Percentiles rank a stretch among this genome's conserved stretches.
phyloP scores from a whole-genome alignment of 805 yeast genomes.

The Vanderwaltozyma verrucispora region DNA sequence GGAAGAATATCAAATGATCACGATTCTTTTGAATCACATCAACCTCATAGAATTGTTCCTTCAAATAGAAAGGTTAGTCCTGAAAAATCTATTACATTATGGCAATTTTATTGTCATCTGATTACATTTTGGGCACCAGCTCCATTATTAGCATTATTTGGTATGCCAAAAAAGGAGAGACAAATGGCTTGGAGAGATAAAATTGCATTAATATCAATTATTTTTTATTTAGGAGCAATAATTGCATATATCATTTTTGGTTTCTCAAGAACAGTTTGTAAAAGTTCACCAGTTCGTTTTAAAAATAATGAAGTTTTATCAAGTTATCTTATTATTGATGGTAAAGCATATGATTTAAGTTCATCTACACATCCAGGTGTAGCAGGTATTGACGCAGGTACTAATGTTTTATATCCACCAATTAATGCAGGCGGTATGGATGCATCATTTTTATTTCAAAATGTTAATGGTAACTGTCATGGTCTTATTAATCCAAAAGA shows the following conservation, averaged over 20 bases:
- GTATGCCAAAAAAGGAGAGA: constrained; percentile 67
- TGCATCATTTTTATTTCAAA: constrained; percentile 77
- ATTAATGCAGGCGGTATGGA: constrained; percentile 80
- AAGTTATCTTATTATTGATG: constrained; percentile 61
- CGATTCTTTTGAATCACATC: too few species aligned
- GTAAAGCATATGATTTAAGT: constrained; percentile 65
- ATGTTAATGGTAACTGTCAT: constrained; percentile 85
- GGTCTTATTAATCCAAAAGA: constrained; percentile 61
- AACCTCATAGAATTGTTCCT: too few species aligned
- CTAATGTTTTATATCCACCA: constrained; percentile 78
- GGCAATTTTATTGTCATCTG: constrained; percentile 73
- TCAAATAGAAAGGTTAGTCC: too few species aligned
- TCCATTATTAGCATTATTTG: constrained; percentile 45
- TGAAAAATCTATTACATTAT: constrained; percentile 20
- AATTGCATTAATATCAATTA: constrained; percentile 71
- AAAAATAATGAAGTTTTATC: constrained; percentile 45
- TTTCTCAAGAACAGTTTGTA: constrained; percentile 74
- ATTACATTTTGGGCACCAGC: constrained; percentile 92
- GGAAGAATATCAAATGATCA: too few species aligned
- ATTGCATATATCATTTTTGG: constrained; percentile 90
- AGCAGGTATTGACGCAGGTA: constrained; percentile 59
- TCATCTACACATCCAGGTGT: constrained; percentile 72
- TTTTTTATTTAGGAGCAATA: constrained; percentile 59
- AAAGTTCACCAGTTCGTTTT: constrained; percentile 36
- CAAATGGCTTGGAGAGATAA: constrained; percentile 98